Base-by-base conservation (phyloP, 2,329 filamentous ascomycete species). In the Ophiostoma sp. region DNA sequence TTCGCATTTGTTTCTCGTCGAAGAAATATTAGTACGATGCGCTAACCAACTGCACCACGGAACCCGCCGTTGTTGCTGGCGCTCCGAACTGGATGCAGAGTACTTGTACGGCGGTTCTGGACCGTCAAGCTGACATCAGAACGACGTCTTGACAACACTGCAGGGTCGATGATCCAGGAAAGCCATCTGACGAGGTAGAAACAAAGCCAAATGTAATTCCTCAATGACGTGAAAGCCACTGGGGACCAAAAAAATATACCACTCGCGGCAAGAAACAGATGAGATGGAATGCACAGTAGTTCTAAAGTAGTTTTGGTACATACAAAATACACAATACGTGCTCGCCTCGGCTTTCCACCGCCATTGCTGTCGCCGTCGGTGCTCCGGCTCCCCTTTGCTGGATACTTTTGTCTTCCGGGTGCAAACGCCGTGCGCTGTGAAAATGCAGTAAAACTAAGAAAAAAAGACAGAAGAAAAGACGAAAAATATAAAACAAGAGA, bases 391-490 rank as follows among this genome's bases (percentile, higher is more conserved):
- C 9, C 60, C 40, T 63, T 18, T 8, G 60, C n/a, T 44, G 38
- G 8, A 47, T 66, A 36, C 47, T 69, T 67, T 67, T 69, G 16
- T 58, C 38, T 55, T 65, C 49, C 63, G n/a, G 18, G 41, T 18
- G 44, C 42, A 45, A 69, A 67, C 68, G 68, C 68, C 65, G 65
- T 69, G 68, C 67, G 66, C 65, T 66, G 36, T 45, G 27, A 2
- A 68, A 63, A 68, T 66, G 55, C 49, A 66, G 40, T 63, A 63
- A 42, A 42, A 63, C 18, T 6, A 38, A 27, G 40, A 40, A n/a
- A 14, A 14, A 36, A n/a, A 38, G 3, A 12, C 7, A 58, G n/a
- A 40, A 62, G 1, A 49, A 36, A n/a, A 65, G 40, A 0, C 5
- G 9, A 5, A 12, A 49, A 5, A 18, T 16, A 55, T n/a, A 38